These are phyloP conservation scores for Moricandia moricandioides DNA, from an alignment of 345 rosid genomes.

Conservation along the genomic window DNA sequence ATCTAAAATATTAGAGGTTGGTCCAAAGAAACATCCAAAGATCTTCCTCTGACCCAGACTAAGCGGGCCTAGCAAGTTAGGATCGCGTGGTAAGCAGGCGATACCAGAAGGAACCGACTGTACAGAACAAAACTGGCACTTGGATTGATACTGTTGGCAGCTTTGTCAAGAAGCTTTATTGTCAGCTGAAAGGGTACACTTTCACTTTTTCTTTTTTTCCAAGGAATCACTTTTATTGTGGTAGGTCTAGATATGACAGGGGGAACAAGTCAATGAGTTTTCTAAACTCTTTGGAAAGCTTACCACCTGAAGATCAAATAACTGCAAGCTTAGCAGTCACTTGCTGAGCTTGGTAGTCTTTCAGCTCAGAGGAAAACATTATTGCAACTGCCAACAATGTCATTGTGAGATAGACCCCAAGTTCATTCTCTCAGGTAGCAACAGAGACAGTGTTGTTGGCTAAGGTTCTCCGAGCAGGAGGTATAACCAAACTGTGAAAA, in stretches of 20 bases:
- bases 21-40: constrained; percentile 37
- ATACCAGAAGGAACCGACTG: constrained; percentile 49
- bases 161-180: constrained; percentile 65
- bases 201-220: constrained; percentile 76
- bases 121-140: constrained; percentile 69
- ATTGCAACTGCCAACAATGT: not conserved
- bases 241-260: constrained; percentile 1
- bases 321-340: not conserved
- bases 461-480: too few species aligned
- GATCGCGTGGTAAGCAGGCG: constrained; percentile 34
- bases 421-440: too few species aligned
- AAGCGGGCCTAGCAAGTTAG: not conserved
- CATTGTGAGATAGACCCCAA: too few species aligned
- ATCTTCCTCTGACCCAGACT: constrained; percentile 51
- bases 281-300: too few species aligned
- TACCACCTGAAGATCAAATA: too few species aligned
- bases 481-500: not conserved
- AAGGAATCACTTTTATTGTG: constrained; percentile 69
- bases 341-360: not conserved
- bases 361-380: not conserved
- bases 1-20: constrained; percentile 25
- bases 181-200: constrained; percentile 83
- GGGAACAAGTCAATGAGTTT: constrained; percentile 58
- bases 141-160: constrained; percentile 66
- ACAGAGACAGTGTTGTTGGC: not conserved